Conservation (phyloP, 495 filamentous ascomycete species). For the Podospora fimiseda region DNA sequence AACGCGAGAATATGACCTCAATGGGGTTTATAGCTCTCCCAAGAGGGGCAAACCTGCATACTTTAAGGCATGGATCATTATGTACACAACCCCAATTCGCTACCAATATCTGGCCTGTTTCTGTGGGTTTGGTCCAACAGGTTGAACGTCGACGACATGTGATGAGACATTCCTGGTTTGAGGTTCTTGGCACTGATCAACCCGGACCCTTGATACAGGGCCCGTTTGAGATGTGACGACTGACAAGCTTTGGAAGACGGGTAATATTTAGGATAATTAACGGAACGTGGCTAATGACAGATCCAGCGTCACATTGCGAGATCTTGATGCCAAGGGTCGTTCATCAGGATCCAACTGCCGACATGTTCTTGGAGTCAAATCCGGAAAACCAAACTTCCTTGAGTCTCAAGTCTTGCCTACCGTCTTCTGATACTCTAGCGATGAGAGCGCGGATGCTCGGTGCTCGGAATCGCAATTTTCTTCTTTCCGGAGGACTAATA, state of each 20-base stretch:
- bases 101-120: not conserved
- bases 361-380: not conserved
- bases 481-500: too few species aligned
- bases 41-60: not conserved
- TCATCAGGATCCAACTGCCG: conserved; percentile 1
- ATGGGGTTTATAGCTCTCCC: not conserved
- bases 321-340: conserved; percentile 15
- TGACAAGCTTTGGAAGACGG: not conserved
- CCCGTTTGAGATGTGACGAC: not conserved
- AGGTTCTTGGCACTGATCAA: conserved; percentile 15
- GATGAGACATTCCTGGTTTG: conserved; percentile 12
- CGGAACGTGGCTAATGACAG: not conserved
- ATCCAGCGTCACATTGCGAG: conserved; percentile 3
- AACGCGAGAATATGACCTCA: not conserved
- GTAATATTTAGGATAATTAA: too few species aligned
- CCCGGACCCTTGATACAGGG: not conserved
- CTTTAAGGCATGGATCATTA: not conserved
- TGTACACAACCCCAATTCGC: not conserved
- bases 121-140: not conserved
- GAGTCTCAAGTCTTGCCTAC: conserved; percentile 12
- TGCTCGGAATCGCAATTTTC: too few species aligned
- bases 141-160: too few species aligned
- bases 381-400: not conserved
- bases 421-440: not conserved
- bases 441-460: not conserved